Conservation (phyloP, 768 basidiomycete species). For the Chalciporus piperatus region DNA sequence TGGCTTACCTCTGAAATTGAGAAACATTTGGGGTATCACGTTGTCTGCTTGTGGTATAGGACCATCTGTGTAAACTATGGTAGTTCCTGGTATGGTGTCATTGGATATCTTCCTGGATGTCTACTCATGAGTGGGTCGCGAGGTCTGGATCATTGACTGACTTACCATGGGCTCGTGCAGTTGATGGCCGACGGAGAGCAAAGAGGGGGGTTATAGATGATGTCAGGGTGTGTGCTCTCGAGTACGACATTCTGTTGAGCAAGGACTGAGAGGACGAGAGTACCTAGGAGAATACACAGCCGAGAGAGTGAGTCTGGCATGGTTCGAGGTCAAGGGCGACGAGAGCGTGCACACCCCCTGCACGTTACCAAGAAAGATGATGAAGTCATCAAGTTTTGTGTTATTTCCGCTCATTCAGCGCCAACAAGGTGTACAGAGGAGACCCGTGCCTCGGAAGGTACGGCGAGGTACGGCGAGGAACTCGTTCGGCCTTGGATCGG, state of each 20-base stretch:
- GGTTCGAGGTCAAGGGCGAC: constrained; percentile 2
- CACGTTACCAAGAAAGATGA: background rate
- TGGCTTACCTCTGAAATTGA: constrained; percentile 50
- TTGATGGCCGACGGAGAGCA: constrained; percentile 13
- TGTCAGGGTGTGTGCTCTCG: constrained; percentile 20
- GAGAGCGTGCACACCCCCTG: too few species aligned
- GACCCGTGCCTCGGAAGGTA: too few species aligned
- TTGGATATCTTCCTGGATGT: constrained; percentile 22
- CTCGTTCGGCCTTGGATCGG: background rate
- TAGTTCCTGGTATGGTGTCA: constrained; percentile 8
- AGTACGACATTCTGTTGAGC: constrained; percentile 25
- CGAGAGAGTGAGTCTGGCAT: constrained; percentile 26
- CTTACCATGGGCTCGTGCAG: constrained; percentile 29
- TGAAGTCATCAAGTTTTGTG: constrained; percentile 2
- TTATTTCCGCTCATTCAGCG: constrained; percentile 16
- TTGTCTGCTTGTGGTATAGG: constrained; percentile 39
- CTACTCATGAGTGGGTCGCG: background rate
- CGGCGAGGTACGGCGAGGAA: too few species aligned
- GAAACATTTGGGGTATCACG: constrained; percentile 56
- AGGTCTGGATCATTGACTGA: background rate
- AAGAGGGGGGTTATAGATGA: constrained; percentile 28
- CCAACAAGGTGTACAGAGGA: too few species aligned
- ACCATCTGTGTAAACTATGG: constrained; percentile 38
- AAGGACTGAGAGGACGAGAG: constrained; percentile 1
- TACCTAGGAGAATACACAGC: constrained; percentile 9